Percentiles rank a stretch among this genome's conserved stretches.
phyloP scores from a whole-genome alignment of 306 rosid genomes.

The Trifolium pratense region DNA sequence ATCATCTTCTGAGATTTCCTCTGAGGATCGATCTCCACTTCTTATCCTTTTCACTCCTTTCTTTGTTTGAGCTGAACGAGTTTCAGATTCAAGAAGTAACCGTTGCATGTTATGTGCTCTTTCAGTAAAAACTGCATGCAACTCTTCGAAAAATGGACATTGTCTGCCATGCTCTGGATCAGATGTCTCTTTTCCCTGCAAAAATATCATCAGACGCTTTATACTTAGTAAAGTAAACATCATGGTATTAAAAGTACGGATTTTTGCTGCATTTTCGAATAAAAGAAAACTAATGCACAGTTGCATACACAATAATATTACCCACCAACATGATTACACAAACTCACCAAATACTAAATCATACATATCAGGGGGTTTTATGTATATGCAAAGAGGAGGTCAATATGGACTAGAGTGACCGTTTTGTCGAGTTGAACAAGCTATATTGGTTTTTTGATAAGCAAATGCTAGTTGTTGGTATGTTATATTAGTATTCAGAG shows the following conservation, averaged over 20 bases:
- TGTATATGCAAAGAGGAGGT: constrained; percentile 11
- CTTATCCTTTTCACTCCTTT: constrained; percentile 60
- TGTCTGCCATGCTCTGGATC: constrained; percentile 73
- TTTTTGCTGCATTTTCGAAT: neutral
- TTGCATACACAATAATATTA: neutral
- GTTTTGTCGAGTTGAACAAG: constrained; percentile 3
- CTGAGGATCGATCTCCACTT: constrained; percentile 61
- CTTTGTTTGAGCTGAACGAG: constrained; percentile 55
- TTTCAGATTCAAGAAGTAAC: constrained; percentile 68
- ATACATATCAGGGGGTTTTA: neutral
- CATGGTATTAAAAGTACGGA: constrained; percentile 12
- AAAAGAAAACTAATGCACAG: constrained; percentile 23
- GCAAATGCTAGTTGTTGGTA: neutral
- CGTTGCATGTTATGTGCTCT: constrained; percentile 76
- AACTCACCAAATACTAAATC: neutral
- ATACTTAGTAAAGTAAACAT: neutral
- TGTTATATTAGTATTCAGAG: neutral
- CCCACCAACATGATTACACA: neutral
- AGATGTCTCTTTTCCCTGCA: constrained; percentile 89
- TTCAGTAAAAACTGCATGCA: constrained; percentile 72
- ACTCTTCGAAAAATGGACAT: constrained; percentile 87
- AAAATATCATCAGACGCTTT: constrained; percentile 18
- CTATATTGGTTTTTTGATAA: neutral
- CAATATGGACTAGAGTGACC: neutral
- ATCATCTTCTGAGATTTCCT: constrained; percentile 70